Evolutionary conservation across 2,329 filamentous ascomycete species (phyloP).

Genomic region (Fusarium anguioides): DNA sequence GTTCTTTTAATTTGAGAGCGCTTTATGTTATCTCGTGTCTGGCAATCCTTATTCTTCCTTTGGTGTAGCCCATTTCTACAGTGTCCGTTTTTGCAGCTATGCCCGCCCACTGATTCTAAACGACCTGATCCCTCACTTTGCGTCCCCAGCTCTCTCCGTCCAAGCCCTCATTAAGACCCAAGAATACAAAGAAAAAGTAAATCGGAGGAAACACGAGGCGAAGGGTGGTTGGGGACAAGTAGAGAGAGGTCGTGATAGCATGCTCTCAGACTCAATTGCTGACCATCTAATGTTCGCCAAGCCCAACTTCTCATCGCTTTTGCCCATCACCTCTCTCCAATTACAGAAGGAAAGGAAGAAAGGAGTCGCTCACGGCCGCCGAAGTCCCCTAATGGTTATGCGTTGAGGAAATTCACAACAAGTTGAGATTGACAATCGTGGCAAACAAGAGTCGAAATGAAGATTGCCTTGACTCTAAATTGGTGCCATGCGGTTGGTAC

Average conservation of each 20-base stretch:
- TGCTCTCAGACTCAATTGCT: slow-evolving; percentile 12
- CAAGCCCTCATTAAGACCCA: slow-evolving; percentile 9
- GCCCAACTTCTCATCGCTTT: slow-evolving; percentile 15
- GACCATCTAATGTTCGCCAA: slow-evolving; percentile 34
- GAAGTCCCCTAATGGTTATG: neutral
- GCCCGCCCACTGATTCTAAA: slow-evolving; percentile 4
- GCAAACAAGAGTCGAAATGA: neutral
- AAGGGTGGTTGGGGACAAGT: neutral
- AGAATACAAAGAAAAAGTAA: slow-evolving; percentile 14
- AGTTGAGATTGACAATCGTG: slow-evolving; percentile 2
- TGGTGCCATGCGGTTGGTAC: neutral
- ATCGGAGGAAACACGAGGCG: slow-evolving; percentile 1
- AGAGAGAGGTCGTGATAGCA: neutral
- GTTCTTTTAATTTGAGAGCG: slow-evolving; percentile 4
- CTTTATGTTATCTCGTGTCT: neutral
- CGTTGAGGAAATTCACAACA: slow-evolving; percentile 13
- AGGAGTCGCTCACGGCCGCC: slow-evolving; percentile 13
- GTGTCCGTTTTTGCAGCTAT: slow-evolving; percentile 21
- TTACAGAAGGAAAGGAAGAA: slow-evolving; percentile 23
- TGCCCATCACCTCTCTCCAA: slow-evolving; percentile 17
- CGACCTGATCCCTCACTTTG: neutral
- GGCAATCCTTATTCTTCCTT: neutral
- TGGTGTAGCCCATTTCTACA: slow-evolving; percentile 18
- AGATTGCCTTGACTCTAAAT: neutral
- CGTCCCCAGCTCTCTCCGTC: neutral